These are phyloP conservation scores for Euptelea pleiosperma DNA, from an alignment of 164 flowering plant species.

Conservation along the genomic window DNA sequence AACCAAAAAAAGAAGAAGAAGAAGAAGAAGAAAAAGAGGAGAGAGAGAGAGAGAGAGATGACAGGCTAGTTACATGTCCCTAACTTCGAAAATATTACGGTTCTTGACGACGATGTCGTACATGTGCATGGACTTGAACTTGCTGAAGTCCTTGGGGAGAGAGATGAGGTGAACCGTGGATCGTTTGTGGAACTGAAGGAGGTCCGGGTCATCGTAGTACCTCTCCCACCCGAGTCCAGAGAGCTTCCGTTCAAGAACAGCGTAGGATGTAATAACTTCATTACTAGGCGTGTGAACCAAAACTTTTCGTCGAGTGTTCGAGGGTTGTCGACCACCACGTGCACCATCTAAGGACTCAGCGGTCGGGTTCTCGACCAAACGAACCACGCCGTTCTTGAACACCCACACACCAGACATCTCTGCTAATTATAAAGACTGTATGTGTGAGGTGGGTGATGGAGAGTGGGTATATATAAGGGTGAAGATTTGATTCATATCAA, in stretches of 20 bases:
- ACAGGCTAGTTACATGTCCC: constrained; percentile 33
- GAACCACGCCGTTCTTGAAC: constrained; percentile 69
- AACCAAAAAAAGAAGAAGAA: too few species aligned
- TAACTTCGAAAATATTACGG: constrained; percentile 63
- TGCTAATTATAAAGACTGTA: background rate
- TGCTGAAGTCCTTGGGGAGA: constrained; percentile 68
- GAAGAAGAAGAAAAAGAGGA: too few species aligned
- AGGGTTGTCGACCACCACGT: too few species aligned
- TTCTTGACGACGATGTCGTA: constrained; percentile 80
- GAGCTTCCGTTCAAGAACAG: constrained; percentile 45
- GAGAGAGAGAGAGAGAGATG: background rate
- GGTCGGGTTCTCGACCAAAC: constrained; percentile 56
- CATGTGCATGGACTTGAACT: constrained; percentile 81
- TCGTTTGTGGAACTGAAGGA: constrained; percentile 73
- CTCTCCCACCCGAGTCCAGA: constrained; percentile 71
- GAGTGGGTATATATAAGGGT: constrained; percentile 11
- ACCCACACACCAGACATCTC: constrained; percentile 86
- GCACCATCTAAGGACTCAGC: constrained; percentile 27
- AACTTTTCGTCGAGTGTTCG: constrained; percentile 55
- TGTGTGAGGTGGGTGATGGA: background rate
- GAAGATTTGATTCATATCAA: background rate
- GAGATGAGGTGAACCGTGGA: constrained; percentile 77
- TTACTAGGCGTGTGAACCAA: constrained; percentile 48
- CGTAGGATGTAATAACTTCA: constrained; percentile 64
- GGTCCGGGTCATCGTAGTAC: constrained; percentile 69